Evolutionary conservation across 129 eudicot species (phyloP), one percentile per base, ranked within the genome.

Genomic region (Lactuca saligna): DNA sequence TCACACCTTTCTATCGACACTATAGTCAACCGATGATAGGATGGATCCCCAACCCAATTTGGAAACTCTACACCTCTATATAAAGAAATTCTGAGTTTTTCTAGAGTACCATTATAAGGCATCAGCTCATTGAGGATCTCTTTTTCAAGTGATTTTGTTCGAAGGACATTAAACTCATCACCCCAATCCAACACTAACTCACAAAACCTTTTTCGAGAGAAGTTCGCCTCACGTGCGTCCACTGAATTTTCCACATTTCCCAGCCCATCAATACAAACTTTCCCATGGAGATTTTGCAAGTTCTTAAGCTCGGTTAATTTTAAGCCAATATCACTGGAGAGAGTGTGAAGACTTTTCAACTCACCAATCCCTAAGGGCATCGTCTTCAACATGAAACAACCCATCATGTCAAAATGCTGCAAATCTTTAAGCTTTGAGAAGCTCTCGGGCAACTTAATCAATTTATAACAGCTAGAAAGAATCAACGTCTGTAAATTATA

Each of bases 41-140:
- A 20, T 33, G 65, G 66, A 70, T 70, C 73, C 7, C 66, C 75
- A 25, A 70, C 58, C 75, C 75, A 61, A 1, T 37, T 70, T 9
- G 90, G 81, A 61, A 85, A 85, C 14, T 39, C 60, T 49, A 5
- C 6, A 4, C 86, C 86, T 6, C 66, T 16, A 42, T 78, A 85
- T 31, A 32, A 39, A 5, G 33, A 65, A 57, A 82, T 65, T 16
- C 31, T 29, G 7, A 81, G 78, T 37, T 5, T 66, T 57, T 37
- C n/a, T 33, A 85, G 16, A 35, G 50, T 50, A 9, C 32, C 71
- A 59, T 53, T 73, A 71, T 15, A 1, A 41, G 90, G 90, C 50
- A 41, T 66, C 16, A 81, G 53, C n/a, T 10, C 20, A 37, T 75
- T 70, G 0, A 82, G 14, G 37, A 68, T 14, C 3, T 32, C 67